Evolutionary conservation across 2,329 filamentous ascomycete genomes (phyloP).

Genomic region (Eutypa lata): DNA sequence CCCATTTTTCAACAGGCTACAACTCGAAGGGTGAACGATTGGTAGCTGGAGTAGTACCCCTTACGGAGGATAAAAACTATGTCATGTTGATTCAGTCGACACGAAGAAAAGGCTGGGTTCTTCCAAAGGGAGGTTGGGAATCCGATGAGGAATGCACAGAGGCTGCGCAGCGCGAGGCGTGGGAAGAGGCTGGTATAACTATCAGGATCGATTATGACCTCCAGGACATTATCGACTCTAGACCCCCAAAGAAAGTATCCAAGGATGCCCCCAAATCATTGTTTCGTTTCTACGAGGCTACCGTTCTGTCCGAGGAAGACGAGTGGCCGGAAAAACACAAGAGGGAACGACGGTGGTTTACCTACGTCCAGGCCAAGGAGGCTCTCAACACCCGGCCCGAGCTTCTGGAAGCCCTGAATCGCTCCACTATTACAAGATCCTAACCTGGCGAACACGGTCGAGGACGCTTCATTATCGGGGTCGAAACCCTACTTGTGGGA

Average conservation of each 20-base stretch:
- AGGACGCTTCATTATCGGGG: not conserved
- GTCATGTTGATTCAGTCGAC: conserved; percentile 94
- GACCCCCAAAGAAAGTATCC: conserved; percentile 70
- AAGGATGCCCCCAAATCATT: conserved; percentile 60
- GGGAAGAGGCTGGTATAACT: conserved; percentile 95
- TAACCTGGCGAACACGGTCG: conserved; percentile 14
- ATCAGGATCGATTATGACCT: conserved; percentile 83
- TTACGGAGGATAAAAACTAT: conserved; percentile 80
- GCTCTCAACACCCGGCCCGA: conserved; percentile 77
- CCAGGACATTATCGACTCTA: conserved; percentile 79
- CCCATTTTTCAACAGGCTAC: conserved; percentile 65
- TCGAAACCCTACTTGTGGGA: not conserved
- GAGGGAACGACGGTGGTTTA: conserved; percentile 86
- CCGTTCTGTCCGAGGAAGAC: conserved; percentile 78
- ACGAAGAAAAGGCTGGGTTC: conserved; percentile 86
- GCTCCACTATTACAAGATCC: conserved; percentile 66
- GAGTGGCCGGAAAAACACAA: conserved; percentile 96
- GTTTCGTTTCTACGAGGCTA: conserved; percentile 83
- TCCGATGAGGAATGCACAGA: conserved; percentile 84
- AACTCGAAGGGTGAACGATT: conserved; percentile 88
- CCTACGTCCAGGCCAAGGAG: conserved; percentile 75
- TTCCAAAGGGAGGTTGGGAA: conserved; percentile 98
- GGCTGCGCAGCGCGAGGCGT: conserved; percentile 86
- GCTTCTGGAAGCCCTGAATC: conserved; percentile 79
- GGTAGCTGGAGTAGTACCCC: conserved; percentile 89